Conservation (phyloP, 495 filamentous ascomycete genomes). For the Penicillium parvum region DNA sequence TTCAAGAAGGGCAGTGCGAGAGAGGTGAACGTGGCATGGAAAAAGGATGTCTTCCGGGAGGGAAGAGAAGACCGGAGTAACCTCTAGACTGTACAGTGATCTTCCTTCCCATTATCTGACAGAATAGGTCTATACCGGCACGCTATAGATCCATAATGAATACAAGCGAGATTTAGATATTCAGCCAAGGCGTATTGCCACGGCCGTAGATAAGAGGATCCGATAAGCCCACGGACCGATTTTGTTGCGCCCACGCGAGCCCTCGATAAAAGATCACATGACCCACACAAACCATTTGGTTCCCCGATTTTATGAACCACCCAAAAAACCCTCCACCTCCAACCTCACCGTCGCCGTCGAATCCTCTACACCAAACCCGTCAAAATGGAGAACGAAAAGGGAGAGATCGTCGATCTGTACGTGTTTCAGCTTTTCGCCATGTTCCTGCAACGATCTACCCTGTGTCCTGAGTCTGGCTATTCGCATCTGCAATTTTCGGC, state of each 20-base stretch:
- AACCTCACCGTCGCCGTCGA: conserved; percentile 42
- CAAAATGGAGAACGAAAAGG: conserved; percentile 95
- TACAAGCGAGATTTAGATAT: background rate
- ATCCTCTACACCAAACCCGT: conserved; percentile 41
- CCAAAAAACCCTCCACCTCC: conserved; percentile 29
- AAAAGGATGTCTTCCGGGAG: conserved; percentile 43
- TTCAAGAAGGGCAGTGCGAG: conserved; percentile 56
- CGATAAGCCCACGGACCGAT: conserved; percentile 12
- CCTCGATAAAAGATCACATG: conserved; percentile 49
- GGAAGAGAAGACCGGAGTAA: conserved; percentile 22
- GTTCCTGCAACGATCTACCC: conserved; percentile 8
- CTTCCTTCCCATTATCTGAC: too few relatives aligned
- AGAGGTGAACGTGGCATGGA: conserved; percentile 51
- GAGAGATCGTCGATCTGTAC: conserved; percentile 98
- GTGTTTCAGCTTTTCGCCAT: conserved; percentile 24
- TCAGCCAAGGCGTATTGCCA: conserved; percentile 21
- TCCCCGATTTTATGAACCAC: conserved; percentile 23
- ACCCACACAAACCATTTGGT: conserved; percentile 43
- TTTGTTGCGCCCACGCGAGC: conserved; percentile 24
- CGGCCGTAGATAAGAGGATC: conserved; percentile 1
- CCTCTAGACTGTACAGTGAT: conserved; percentile 20
- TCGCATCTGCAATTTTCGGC: conserved; percentile 12
- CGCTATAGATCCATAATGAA: too few relatives aligned
- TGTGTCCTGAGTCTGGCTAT: conserved; percentile 19
- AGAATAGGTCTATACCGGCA: too few relatives aligned